phyloP scores from a whole-genome alignment of 495 filamentous ascomycete genomes.

The Trichoderma parareesei region DNA sequence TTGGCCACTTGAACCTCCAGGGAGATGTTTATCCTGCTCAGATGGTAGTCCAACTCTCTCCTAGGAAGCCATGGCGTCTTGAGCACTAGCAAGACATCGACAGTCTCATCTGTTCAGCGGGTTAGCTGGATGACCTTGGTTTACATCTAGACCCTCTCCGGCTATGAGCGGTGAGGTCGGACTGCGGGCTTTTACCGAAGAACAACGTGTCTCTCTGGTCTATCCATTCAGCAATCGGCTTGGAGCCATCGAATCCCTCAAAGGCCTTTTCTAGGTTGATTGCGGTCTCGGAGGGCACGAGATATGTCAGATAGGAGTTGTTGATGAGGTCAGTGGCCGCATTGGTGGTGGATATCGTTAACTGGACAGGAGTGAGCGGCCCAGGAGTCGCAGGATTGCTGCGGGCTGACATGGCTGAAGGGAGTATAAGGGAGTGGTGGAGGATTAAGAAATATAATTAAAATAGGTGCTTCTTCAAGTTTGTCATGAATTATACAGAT shows the following conservation, averaged over 20 bases:
- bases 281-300: slow-evolving; percentile 64
- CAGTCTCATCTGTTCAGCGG: slow-evolving; percentile 58
- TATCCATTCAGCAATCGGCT: slow-evolving; percentile 39
- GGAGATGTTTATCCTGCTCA: slow-evolving; percentile 56
- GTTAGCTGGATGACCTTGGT: background rate
- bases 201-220: slow-evolving; percentile 44
- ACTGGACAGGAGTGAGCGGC: background rate
- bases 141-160: slow-evolving; percentile 47
- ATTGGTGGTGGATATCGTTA: slow-evolving; percentile 2
- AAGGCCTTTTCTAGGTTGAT: slow-evolving; percentile 57
- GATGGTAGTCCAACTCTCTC: slow-evolving; percentile 47
- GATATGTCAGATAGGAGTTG: slow-evolving; percentile 64
- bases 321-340: slow-evolving; percentile 51
- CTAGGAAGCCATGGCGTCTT: slow-evolving; percentile 57
- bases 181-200: slow-evolving; percentile 51
- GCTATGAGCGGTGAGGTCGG: slow-evolving; percentile 32
- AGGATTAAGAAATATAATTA: background rate
- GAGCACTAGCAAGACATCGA: slow-evolving; percentile 64
- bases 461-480: background rate
- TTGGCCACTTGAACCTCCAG: slow-evolving; percentile 68
- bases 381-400: background rate
- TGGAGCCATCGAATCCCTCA: slow-evolving; percentile 31
- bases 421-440: background rate
- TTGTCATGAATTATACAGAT: background rate
- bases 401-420: slow-evolving; percentile 2